A percentile compares a stretch with the other conserved stretches of the same genome.
Evolutionary conservation across 2,329 filamentous ascomycete genomes (phyloP).

Genomic region (Calonectria hongkongensis): DNA sequence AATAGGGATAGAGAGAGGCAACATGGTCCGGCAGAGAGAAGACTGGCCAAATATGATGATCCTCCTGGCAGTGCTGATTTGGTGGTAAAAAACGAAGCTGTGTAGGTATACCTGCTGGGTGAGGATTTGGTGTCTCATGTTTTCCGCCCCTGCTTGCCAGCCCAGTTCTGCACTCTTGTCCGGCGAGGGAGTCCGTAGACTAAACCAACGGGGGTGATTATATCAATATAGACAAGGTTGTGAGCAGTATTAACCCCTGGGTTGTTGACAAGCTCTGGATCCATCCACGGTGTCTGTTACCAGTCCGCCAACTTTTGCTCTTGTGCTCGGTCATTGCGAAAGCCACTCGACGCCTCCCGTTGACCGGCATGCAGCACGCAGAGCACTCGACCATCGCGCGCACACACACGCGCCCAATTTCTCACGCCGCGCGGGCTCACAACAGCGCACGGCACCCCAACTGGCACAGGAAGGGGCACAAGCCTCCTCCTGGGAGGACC

Average conservation of each 20-base stretch:
- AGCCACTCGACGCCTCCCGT: slow-evolving; percentile 36
- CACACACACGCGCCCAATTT: slow-evolving; percentile 36
- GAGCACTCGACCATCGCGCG: slow-evolving; percentile 32
- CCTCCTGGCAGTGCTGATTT: too few species aligned
- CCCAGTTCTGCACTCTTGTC: slow-evolving; percentile 52
- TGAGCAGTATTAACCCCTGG: slow-evolving; percentile 43
- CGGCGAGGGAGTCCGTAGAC: slow-evolving; percentile 48
- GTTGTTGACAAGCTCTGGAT: slow-evolving; percentile 48
- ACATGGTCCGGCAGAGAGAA: too few species aligned
- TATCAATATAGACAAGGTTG: slow-evolving; percentile 45
- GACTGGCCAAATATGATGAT: too few species aligned
- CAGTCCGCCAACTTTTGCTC: slow-evolving; percentile 38
- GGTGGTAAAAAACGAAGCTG: too few species aligned
- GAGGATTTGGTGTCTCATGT: too few species aligned
- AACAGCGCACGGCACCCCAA: slow-evolving; percentile 33
- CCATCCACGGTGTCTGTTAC: slow-evolving; percentile 42
- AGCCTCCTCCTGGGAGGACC: slow-evolving; percentile 44
- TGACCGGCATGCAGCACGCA: slow-evolving; percentile 27
- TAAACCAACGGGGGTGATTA: slow-evolving; percentile 46
- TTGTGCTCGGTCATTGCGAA: slow-evolving; percentile 47
- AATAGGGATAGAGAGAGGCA: too few species aligned
- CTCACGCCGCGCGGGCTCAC: slow-evolving; percentile 30
- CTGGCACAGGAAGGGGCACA: slow-evolving; percentile 38
- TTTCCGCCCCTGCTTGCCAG: slow-evolving; percentile 46
- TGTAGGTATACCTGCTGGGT: too few species aligned